Evolutionary conservation across 192 early-diverging fungal genomes (phyloP).

Genomic region (Linderina pennispora): DNA sequence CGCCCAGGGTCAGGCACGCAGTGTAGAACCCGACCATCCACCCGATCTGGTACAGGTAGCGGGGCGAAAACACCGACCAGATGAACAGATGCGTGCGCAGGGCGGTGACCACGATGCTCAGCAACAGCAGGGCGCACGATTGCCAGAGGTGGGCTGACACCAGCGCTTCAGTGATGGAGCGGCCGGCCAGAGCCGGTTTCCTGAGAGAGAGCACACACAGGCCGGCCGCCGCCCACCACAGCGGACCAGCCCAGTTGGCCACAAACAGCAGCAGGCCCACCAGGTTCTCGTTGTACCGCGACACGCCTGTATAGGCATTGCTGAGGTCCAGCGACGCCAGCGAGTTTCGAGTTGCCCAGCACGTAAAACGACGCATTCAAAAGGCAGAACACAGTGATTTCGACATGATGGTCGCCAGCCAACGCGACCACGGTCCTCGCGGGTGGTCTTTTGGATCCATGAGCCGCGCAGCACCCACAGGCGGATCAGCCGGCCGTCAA

Average conservation of each 20-base stretch:
- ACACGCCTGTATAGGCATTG: conserved; percentile 68
- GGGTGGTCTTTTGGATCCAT: too few relatives aligned
- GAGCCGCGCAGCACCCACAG: conserved; percentile 7
- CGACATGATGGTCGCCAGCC: too few relatives aligned
- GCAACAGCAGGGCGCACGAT: conserved; percentile 44
- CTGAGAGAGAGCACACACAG: conserved; percentile 12
- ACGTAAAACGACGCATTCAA: conserved; percentile 56
- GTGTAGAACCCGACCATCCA: conserved; percentile 52
- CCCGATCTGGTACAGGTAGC: conserved; percentile 67
- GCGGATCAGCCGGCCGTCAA: conserved; percentile 16
- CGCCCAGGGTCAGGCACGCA: conserved; percentile 10
- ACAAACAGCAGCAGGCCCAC: conserved; percentile 66
- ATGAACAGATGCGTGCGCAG: conserved; percentile 69
- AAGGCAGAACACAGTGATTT: conserved; percentile 46
- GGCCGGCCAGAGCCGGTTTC: background rate
- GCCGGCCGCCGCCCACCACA: conserved; percentile 57
- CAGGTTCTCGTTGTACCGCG: conserved; percentile 51
- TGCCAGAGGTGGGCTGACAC: conserved; percentile 30
- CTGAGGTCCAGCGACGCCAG: conserved; percentile 74
- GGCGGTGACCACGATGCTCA: conserved; percentile 59
- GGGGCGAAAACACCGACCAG: conserved; percentile 81
- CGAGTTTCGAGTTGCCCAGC: conserved; percentile 70
- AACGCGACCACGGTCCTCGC: too few relatives aligned
- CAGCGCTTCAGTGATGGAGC: conserved; percentile 4
- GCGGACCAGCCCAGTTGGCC: conserved; percentile 64